Evolutionary conservation across 768 basidiomycete genomes (phyloP).

Genomic region (Lactarius vividus): DNA sequence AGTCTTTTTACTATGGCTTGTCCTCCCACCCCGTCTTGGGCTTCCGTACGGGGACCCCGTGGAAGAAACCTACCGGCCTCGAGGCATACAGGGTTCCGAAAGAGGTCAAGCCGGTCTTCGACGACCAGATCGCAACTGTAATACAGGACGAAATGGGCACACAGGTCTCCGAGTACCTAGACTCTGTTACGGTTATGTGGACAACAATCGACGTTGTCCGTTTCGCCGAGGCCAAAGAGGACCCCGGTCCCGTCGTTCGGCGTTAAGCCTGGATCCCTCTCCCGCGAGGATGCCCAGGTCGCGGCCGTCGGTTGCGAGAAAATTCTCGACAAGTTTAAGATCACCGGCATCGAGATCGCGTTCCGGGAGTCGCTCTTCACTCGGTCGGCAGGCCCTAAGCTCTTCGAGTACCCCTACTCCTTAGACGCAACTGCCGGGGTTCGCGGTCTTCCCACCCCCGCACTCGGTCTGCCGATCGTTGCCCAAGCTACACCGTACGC

Average conservation of each 20-base stretch:
- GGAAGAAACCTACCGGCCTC: conserved; percentile 1
- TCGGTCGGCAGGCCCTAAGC: background rate
- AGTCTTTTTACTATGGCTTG: background rate
- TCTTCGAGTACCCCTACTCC: background rate
- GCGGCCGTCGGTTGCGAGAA: background rate
- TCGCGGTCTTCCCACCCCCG: background rate
- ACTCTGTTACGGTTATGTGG: background rate
- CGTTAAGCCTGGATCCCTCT: background rate
- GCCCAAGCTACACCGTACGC: background rate
- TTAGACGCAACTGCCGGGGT: background rate
- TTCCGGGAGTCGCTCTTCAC: conserved; percentile 11
- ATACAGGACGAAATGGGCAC: conserved; percentile 3
- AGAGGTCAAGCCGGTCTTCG: conserved; percentile 1
- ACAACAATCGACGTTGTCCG: conserved; percentile 10
- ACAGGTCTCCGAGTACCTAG: background rate
- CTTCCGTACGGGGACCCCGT: background rate
- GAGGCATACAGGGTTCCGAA: background rate
- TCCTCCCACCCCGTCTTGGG: background rate
- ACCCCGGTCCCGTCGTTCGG: conserved; percentile 9
- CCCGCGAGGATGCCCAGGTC: conserved; percentile 2
- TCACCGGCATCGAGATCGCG: conserved; percentile 3
- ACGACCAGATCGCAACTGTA: background rate
- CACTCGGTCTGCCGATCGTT: conserved; percentile 9
- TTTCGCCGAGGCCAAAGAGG: background rate
- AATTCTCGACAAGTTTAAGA: background rate